A percentile compares a stretch with the other conserved stretches of the same genome.
phyloP scores from a whole-genome alignment of 2,329 filamentous ascomycete genomes.

The Venturia oleaginea region DNA sequence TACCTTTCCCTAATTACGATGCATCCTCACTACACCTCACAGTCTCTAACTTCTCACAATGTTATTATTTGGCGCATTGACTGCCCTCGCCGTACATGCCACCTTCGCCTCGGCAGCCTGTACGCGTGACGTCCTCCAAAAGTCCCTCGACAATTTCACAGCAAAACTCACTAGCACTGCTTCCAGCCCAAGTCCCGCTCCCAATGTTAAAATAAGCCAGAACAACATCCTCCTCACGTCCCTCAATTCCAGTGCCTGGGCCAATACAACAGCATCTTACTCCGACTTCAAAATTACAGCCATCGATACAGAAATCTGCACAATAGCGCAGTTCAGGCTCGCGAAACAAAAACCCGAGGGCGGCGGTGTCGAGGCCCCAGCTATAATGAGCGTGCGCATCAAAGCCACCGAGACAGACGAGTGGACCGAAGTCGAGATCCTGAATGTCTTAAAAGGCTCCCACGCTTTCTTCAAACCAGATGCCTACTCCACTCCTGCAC shows the following conservation, averaged over 20 bases:
- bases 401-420: constrained; percentile 3
- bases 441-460: not conserved
- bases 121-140: constrained; percentile 1
- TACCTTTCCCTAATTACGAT: not conserved
- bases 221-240: constrained; percentile 8
- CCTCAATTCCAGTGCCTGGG: not conserved
- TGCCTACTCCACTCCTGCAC: not conserved
- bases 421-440: not conserved
- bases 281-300: not conserved
- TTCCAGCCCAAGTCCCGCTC: not conserved
- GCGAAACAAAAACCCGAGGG: not conserved
- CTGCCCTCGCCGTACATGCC: not conserved
- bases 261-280: not conserved
- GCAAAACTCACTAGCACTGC: not conserved
- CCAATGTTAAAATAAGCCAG: constrained; percentile 5
- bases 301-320: constrained; percentile 10
- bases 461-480: constrained; percentile 3
- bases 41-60: not conserved
- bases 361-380: constrained; percentile 2
- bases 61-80: not conserved
- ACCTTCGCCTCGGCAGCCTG: not conserved
- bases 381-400: constrained; percentile 3
- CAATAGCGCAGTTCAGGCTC: constrained; percentile 8
- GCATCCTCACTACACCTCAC: not conserved
- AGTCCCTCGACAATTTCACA: not conserved